Evolutionary conservation across 1,139 yeast species (phyloP), one percentile per base, ranked within the genome.

Genomic region (Wickerhamiella pararugosa): DNA sequence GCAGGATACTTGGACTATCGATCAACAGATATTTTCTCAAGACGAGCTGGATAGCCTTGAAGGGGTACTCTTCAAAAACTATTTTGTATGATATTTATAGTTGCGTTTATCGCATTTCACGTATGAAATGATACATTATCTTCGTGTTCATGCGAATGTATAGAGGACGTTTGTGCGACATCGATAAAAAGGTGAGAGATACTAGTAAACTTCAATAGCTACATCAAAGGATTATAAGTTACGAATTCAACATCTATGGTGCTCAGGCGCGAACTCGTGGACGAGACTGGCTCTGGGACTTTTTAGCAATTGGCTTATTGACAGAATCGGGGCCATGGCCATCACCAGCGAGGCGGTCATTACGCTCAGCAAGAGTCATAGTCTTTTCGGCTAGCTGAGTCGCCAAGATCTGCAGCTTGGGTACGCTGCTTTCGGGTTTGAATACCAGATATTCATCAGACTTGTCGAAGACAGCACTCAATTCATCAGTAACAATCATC

Each of bases 1-100:
- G 51, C 94, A 87, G 45, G 98, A 92, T 56, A 84, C 96, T 0
- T 92, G 99, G 99, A 94, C 82, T 52, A 72, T 84, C 49, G 98
- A 92, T 58, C 73, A 82, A 47, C 69, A 69, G 52, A 76, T 75
- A 6, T 92, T 92, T 59, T 74, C 77, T 5, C 75, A 71, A 41
- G 83, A 79, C 9, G 94, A 90, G 60, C 67, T 86, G 41, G 93
- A 86, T 54, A 95, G 86, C 58, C 66, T 92, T 43, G 97, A 90
- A 59, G 98, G 98, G 36, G 96, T 90, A 3, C 64, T 87, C 35
- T 80, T 94, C 81, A 81, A 83, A 59, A 83, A 93, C 58, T 92
- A 92, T 57, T 87, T 86, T 62, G 84, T 87, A 32, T 84, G 21
- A 15, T 15, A 15, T 15, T 15, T 15, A 15, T 15, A 15, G 21